Evolutionary conservation across 345 rosid species (phyloP), one percentile per base, ranked within the genome.

Genomic region (Euphorbia lathyris): DNA sequence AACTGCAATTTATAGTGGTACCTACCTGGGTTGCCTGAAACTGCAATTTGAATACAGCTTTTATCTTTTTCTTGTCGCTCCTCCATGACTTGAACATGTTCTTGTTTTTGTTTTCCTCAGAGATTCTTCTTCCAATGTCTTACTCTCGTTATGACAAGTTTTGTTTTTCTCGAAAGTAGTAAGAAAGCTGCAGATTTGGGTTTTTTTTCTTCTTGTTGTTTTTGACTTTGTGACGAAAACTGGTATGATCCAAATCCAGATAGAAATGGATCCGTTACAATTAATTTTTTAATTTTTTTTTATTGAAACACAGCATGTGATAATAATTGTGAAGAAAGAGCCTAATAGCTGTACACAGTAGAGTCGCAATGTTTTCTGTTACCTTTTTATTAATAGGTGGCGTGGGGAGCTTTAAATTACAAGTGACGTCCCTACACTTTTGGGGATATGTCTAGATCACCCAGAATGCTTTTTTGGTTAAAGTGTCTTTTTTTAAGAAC

Each of bases 21-120:
- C 80, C 92, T 78, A 79, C 80, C 92, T 88, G 96, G 78, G 99
- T 69, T 74, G 66, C 65, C 64, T 53, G 66, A 61, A 67, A 72
- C 75, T 62, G 78, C 72, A 95, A 81, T 72, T 86, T 87, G 87
- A 92, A 90, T 22, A 83, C 86, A 19, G 83, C 87, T 79, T 85
- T 92, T 83, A 90, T 80, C 83, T 76, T 88, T 83, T 84, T 85
- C 89, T 83, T 92, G 63, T 92, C 96, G 72, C 74, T 82, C 76
- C 96, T 77, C 97, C 97, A 89, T 77, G 98, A 79, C 79, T 73
- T 85, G 83, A 95, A 95, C 99, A 95, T 90, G 74, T 77, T 68
- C 47, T 53, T 40, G 58, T 19, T 12, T 48, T 74, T 74, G 17
- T 52, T 66, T 30, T 68, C 68, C 75, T 73, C 50, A 55, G 58